A percentile compares a stretch with the other conserved stretches of the same genome.
phyloP scores from a whole-genome alignment of 495 filamentous ascomycete genomes.

The Arthonia radiata region DNA sequence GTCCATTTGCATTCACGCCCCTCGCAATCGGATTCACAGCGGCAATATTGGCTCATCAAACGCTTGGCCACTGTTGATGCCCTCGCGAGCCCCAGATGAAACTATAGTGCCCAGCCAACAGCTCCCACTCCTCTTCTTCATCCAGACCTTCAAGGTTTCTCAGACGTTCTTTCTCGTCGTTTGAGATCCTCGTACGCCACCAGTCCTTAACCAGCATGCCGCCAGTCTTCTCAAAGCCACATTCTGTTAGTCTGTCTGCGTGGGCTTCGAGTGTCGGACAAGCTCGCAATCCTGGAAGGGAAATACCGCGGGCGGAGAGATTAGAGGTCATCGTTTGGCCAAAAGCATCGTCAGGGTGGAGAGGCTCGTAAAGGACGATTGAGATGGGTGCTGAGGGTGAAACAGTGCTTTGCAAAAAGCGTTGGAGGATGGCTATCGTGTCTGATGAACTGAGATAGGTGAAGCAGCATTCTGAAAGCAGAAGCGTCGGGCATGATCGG shows the following conservation, averaged over 20 bases:
- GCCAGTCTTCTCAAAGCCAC: conserved; percentile 29
- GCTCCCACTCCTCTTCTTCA: conserved; percentile 84
- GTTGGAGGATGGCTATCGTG: conserved; percentile 35
- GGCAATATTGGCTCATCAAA: too few relatives aligned
- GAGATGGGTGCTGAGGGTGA: conserved; percentile 24
- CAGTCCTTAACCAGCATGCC: conserved; percentile 3
- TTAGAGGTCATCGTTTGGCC: conserved; percentile 80
- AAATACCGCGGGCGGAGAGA: conserved; percentile 59
- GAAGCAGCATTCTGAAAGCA: conserved; percentile 86
- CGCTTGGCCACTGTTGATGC: too few relatives aligned
- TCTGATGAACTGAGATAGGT: conserved; percentile 44
- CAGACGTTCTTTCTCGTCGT: conserved; percentile 56
- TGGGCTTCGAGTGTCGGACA: conserved; percentile 45
- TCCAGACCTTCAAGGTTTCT: conserved; percentile 66
- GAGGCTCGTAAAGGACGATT: conserved; percentile 71
- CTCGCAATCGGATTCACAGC: too few relatives aligned
- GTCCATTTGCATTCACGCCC: too few relatives aligned
- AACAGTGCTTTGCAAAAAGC: conserved; percentile 35
- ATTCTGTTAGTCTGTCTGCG: conserved; percentile 32
- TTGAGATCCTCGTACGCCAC: neutral
- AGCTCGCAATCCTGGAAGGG: conserved; percentile 27
- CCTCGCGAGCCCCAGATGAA: conserved; percentile 61
- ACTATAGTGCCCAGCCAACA: conserved; percentile 76
- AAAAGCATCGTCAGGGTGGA: conserved; percentile 60
- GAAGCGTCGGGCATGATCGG: conserved; percentile 39